Percentiles rank a stretch among this genome's conserved stretches.
Conservation (phyloP, 192 early-diverging fungal genomes). For the Chytriomyces sp. region DNA sequence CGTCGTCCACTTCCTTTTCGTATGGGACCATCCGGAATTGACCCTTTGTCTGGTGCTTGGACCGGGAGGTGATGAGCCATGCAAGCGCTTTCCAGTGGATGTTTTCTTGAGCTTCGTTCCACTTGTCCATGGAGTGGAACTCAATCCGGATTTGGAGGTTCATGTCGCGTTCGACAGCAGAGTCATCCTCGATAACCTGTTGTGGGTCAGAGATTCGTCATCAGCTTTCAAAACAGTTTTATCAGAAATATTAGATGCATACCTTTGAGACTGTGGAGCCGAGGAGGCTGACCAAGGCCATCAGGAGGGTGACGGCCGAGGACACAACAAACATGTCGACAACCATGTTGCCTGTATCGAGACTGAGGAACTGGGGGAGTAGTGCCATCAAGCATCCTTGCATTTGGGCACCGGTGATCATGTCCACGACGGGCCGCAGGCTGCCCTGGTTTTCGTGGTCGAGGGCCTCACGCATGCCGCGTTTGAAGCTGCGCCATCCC, state of each 20-base stretch:
- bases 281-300: constrained; percentile 29
- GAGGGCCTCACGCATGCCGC: constrained; percentile 13
- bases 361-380: constrained; percentile 4
- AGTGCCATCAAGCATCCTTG: constrained; percentile 32
- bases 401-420: constrained; percentile 27
- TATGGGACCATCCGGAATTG: constrained; percentile 39
- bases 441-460: constrained; percentile 1
- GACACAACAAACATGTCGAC: constrained; percentile 49
- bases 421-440: constrained; percentile 7
- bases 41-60: constrained; percentile 33
- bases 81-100: constrained; percentile 37
- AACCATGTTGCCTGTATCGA: constrained; percentile 43
- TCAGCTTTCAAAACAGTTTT: neutral
- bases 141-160: constrained; percentile 38
- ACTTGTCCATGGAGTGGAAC: constrained; percentile 34
- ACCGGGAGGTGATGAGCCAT: constrained; percentile 35
- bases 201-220: neutral
- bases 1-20: constrained; percentile 33
- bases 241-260: neutral
- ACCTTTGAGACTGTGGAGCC: constrained; percentile 25
- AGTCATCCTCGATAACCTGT: constrained; percentile 26
- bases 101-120: constrained; percentile 27
- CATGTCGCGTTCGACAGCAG: neutral
- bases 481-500: neutral
- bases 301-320: constrained; percentile 28